Evolutionary conservation across 73 alveolate species (phyloP), one percentile per base, ranked within the genome.

Genomic region (Blepharisma japonicum): DNA sequence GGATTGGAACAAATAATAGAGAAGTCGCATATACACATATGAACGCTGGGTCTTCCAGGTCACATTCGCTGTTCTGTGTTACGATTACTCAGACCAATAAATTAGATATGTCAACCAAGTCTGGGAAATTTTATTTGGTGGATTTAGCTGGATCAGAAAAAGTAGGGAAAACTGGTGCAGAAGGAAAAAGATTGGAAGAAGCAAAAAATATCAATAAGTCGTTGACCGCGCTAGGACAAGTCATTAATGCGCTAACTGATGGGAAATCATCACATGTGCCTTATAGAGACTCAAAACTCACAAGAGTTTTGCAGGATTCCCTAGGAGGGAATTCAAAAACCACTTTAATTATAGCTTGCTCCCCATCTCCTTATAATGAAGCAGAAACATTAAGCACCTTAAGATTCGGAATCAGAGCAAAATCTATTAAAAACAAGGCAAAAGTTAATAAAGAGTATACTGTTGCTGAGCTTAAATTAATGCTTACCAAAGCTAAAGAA

Each of bases 91-190:
- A 89, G 66, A 92, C 86, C 55, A 86, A 92, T 39, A 67, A 82
- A 23, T 88, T 77, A 49, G 95, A 94, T 77, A 79, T 87, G 46
- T 79, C 84, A 27, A 78, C 88, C 49, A 91, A 90, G 6, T 87
- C 86, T 45, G 89, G 98, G 20, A 92, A 92, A 77, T 77, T 96
- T n/a, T 93, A 96, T 72, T 77, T 96, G 55, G 99, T 96, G 32
- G 99, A 96, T 93, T 91, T 96, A 71, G 94, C 99, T 18, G 99
- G 99, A 7, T 88, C 97, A 66, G 99, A 96, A 86, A 85, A 94
- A 71, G 96, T 94, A 14, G 70, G 92, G 47, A 86, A 94, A 84
- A 93, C 99, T 25, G 95, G 95, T 6, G 92, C 96, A 21, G 91
- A 89, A 48, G 98, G 98, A 14, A 91, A 93, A 56, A 88, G 97